Base-by-base conservation (phyloP, 2,329 filamentous ascomycete species). In the Ophiostoma tasmaniense region DNA sequence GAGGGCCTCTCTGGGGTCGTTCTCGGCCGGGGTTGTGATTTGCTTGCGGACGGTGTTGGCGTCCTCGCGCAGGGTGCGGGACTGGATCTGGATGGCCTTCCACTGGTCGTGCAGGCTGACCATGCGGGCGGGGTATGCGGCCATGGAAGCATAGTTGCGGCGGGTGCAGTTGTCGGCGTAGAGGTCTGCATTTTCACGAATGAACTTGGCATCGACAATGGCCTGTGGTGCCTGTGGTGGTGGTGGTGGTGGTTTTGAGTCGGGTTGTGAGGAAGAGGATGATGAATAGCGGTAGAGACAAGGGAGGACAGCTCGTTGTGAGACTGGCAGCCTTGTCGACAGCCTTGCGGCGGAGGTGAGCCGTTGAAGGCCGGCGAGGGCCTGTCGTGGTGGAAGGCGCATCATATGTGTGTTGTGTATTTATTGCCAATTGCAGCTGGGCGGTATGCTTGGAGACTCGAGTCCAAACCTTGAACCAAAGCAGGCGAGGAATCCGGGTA, bases 151-250 rank as follows among this genome's bases (percentile, higher is more conserved):
- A 80, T 97, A 97, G 78, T 97, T 97, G 73, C 95, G 88, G 73
- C 93, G 89, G 70, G 90, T 77, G 79, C 92, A 96, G 76, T 96
- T 98, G 73, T 89, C 83, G 74, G 90, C 85, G 81, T 97, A 91
- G 20, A 96, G 84, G 17, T 89, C 86, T 20, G 90, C 87, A 78
- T 96, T 91, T 75, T 92, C 86, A 70, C 93, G 93, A 77, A 99
- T 97, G 80, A 95, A 90, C 78, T 92, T 94, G 76, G 96, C 85
- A 80, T 97, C 90, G 73, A 96, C 85, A 64, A 85, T 85, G 33
- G 91, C 87, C 77, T 92, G 94, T 55, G 50, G 50, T 28, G 50
- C n/a, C 25, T 55, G 13, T 92, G 93, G 17, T 1, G 64, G 64
- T 1, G 33, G 30, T 5, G 28, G 33, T 10, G 59, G 28, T n/a